Evolutionary conservation across 2,329 filamentous ascomycete genomes (phyloP).

Genomic region (Epichloe sp.): DNA sequence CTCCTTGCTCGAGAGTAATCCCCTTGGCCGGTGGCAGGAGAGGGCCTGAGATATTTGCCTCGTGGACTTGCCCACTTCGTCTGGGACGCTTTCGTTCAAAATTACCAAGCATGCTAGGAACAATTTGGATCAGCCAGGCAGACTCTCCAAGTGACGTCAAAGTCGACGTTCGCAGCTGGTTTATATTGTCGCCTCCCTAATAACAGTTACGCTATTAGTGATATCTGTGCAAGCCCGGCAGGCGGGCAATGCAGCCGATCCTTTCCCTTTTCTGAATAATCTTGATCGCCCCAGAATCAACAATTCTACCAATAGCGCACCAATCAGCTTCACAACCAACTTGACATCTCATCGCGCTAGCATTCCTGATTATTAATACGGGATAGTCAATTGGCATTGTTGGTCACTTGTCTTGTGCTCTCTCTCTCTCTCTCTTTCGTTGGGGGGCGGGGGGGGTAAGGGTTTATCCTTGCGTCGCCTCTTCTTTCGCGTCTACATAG

Average conservation of each 20-base stretch:
- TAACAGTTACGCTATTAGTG: too few relatives aligned
- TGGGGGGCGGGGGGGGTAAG: too few relatives aligned
- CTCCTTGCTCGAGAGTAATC: neutral
- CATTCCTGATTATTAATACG: neutral
- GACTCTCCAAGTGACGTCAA: too few relatives aligned
- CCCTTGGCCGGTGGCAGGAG: neutral
- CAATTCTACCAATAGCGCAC: neutral
- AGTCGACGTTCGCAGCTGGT: too few relatives aligned
- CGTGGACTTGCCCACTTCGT: neutral
- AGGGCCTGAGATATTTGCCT: neutral
- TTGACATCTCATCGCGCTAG: neutral
- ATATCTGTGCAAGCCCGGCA: too few relatives aligned
- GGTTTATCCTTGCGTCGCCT: too few relatives aligned
- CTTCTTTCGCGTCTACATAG: too few relatives aligned
- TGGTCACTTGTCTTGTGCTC: neutral
- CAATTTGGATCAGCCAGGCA: too few relatives aligned
- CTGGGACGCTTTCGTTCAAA: too few relatives aligned
- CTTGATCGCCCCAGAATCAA: neutral
- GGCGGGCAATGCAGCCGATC: neutral
- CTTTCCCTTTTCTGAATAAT: neutral
- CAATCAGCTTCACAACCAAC: neutral
- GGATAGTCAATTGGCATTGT: neutral
- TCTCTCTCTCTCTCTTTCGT: neutral
- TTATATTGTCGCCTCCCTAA: too few relatives aligned
- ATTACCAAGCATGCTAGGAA: too few relatives aligned